phyloP scores from a whole-genome alignment of 768 basidiomycete genomes.

The Gymnopilus junonius region DNA sequence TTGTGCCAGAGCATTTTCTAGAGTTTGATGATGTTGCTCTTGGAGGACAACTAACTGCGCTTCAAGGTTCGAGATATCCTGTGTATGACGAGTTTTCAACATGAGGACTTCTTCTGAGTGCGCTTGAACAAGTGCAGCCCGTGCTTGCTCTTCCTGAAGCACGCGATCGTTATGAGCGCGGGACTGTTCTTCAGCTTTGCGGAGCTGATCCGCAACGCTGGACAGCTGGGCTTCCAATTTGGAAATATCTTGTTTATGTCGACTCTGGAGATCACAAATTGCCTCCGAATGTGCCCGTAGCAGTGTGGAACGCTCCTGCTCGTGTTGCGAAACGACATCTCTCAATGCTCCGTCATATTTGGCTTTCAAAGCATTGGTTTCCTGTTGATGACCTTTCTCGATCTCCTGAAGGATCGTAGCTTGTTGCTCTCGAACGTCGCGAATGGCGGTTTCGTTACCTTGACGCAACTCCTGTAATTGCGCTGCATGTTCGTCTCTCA shows the following conservation, averaged over 20 bases:
- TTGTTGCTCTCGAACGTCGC: conserved; percentile 58
- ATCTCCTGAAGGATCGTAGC: conserved; percentile 56
- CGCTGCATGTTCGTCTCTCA: conserved; percentile 47
- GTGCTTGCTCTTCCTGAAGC: conserved; percentile 5
- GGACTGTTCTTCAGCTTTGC: conserved; percentile 32
- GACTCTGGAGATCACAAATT: conserved; percentile 41
- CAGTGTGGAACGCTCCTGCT: conserved; percentile 33
- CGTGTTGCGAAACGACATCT: conserved; percentile 27
- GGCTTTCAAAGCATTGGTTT: conserved; percentile 51
- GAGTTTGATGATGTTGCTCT: conserved; percentile 23
- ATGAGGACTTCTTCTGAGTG: conserved; percentile 16
- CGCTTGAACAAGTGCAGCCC: conserved; percentile 6
- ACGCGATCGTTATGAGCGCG: conserved; percentile 28
- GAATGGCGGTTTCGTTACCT: conserved; percentile 54
- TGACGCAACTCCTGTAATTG: conserved; percentile 37
- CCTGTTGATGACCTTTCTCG: conserved; percentile 59
- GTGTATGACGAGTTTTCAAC: conserved; percentile 50
- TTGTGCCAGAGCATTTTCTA: conserved; percentile 30
- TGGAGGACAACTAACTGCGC: conserved; percentile 24
- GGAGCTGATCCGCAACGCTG: conserved; percentile 41
- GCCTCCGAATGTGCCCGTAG: conserved; percentile 46
- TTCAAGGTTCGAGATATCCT: conserved; percentile 45
- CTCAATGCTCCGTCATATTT: conserved; percentile 49
- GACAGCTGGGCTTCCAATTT: conserved; percentile 44
- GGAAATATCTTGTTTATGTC: conserved; percentile 52